phyloP scores from a whole-genome alignment of 495 filamentous ascomycete genomes.

The Xylaria acuta region DNA sequence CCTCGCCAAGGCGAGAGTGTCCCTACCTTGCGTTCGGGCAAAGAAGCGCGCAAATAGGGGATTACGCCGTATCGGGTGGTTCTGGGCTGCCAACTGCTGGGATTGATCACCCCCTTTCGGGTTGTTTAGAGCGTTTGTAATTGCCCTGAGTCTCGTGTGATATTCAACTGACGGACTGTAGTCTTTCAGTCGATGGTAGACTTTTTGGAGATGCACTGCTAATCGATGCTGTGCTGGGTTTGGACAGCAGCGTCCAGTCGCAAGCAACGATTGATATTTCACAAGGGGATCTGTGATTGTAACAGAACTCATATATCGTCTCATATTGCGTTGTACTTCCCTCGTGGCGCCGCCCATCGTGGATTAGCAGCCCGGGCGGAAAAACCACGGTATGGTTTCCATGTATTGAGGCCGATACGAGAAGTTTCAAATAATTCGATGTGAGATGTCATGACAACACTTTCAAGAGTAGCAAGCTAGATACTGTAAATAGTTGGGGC shows the following conservation, averaged over 20 bases:
- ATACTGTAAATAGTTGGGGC: background rate
- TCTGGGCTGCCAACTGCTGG: slow-evolving; percentile 45
- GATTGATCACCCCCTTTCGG: slow-evolving; percentile 29
- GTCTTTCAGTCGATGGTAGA: slow-evolving; percentile 70
- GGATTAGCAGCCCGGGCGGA: background rate
- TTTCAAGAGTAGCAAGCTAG: background rate
- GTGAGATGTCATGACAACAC: background rate
- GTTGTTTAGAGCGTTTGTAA: slow-evolving; percentile 50
- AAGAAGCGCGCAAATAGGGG: slow-evolving; percentile 57
- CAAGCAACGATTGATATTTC: slow-evolving; percentile 68
- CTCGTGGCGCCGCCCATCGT: background rate
- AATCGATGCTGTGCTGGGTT: slow-evolving; percentile 72
- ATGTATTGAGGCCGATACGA: background rate
- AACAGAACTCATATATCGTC: slow-evolving; percentile 49
- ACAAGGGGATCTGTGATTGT: slow-evolving; percentile 76
- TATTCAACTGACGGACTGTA: slow-evolving; percentile 71
- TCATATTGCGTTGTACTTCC: slow-evolving; percentile 37
- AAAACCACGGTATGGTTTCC: background rate
- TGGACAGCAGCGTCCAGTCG: slow-evolving; percentile 62
- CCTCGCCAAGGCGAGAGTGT: slow-evolving; percentile 64
- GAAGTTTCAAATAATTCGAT: background rate
- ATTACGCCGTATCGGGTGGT: slow-evolving; percentile 57
- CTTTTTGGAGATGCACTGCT: slow-evolving; percentile 70
- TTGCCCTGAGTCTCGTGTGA: slow-evolving; percentile 57
- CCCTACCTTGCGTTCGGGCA: slow-evolving; percentile 41